phyloP scores from a whole-genome alignment of 257 asterid genomes.

The Solanum appendiculatum region DNA sequence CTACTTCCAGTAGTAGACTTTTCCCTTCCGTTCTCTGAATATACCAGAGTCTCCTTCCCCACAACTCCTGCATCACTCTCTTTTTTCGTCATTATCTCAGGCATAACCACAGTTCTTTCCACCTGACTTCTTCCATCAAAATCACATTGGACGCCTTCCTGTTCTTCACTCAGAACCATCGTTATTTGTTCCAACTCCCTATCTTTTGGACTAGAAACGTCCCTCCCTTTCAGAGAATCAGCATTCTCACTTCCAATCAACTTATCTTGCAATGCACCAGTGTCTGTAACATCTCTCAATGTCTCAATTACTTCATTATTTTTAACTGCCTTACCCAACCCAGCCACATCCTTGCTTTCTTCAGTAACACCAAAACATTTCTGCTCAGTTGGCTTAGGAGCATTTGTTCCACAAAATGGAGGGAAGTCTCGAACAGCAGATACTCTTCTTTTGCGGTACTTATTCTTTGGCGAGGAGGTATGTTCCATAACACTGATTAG shows the following conservation, averaged over 20 bases:
- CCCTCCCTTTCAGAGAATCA: conserved; percentile 3
- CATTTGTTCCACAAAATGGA: conserved; percentile 48
- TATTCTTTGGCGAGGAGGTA: conserved; percentile 33
- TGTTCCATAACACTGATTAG: conserved; percentile 3
- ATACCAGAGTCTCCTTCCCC: conserved; percentile 7
- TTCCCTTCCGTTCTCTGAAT: conserved; percentile 11
- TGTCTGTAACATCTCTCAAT: conserved; percentile 9
- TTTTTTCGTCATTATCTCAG: not conserved
- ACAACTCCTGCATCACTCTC: not conserved
- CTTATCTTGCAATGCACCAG: not conserved
- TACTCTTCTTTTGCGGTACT: conserved; percentile 50
- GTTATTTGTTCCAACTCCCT: not conserved
- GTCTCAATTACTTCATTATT: conserved; percentile 10
- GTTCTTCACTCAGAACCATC: conserved; percentile 5
- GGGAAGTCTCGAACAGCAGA: conserved; percentile 83
- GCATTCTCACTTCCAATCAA: not conserved
- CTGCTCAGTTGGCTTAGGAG: conserved; percentile 16
- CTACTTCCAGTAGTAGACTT: not conserved
- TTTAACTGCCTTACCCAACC: not conserved
- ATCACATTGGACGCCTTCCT: conserved; percentile 5
- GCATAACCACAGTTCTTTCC: not conserved
- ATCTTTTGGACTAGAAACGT: not conserved
- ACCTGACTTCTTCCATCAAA: conserved; percentile 8
- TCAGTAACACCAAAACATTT: conserved; percentile 15
- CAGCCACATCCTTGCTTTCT: conserved; percentile 6